Conservation (phyloP, 306 rosid genomes). For the Trifolium fragiferum region DNA sequence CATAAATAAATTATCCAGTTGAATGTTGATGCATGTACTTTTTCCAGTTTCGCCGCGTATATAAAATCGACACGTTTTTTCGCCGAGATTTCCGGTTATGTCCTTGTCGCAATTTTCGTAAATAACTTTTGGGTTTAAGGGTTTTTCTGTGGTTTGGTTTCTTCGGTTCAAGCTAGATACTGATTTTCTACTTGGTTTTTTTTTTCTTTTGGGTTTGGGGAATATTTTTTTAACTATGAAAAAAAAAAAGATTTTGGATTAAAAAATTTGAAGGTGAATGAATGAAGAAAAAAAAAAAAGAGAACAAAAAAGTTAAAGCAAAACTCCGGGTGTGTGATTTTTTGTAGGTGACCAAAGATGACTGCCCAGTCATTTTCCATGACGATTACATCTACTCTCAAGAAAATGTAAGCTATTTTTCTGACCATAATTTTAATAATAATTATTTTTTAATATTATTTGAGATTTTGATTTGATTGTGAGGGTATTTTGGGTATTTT, state of each 20-base stretch:
- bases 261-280: conserved; percentile 37
- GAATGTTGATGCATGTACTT: not conserved
- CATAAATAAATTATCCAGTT: too few species aligned
- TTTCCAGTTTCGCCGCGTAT: conserved; percentile 21
- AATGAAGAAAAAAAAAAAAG: conserved; percentile 9
- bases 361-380: conserved; percentile 84
- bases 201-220: conserved; percentile 10
- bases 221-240: not conserved
- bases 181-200: conserved; percentile 32
- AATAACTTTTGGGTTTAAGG: not conserved
- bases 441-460: not conserved
- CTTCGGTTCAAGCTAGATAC: conserved; percentile 23
- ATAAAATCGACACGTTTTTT: not conserved
- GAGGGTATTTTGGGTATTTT: not conserved
- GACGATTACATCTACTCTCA: conserved; percentile 59
- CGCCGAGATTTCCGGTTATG: not conserved
- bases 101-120: conserved; percentile 16
- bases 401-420: conserved; percentile 55
- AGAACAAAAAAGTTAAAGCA: conserved; percentile 45
- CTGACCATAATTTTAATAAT: not conserved
- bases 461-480: not conserved
- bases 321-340: conserved; percentile 47
- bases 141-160: not conserved
- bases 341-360: conserved; percentile 88
- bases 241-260: conserved; percentile 38